Base-by-base conservation (phyloP, 208 protist species). In the Crithidia acanthocephali region DNA sequence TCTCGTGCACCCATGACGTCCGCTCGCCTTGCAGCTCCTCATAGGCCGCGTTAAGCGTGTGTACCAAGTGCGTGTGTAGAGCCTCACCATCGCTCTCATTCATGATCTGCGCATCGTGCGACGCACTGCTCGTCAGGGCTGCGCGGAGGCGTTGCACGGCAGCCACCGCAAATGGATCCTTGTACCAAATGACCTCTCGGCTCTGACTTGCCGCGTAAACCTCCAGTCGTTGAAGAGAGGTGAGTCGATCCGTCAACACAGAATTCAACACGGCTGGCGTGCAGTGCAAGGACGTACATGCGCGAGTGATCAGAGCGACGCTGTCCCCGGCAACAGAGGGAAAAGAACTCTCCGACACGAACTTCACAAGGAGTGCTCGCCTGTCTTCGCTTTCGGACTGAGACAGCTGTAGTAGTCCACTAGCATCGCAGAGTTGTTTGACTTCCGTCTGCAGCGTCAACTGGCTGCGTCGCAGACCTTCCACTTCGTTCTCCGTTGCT, bases 111-210 rank as follows among this genome's bases (percentile, higher is more conserved):
- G 57, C 28, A 16, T 20, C 1, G 6, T 30, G 7, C 4, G 9
- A 15, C 3, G 9, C 28, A 16, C n/a, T 5, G 27, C 11, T 1
- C 16, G 37, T 13, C 18, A 64, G 9, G 2, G 42, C 13, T 16
- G 23, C 9, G 15, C 27, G n/a, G 8, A 64, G 44, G 25, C 23
- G 1, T 9, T 20, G n/a, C 18, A 37, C 23, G 0, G 59, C 59
- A 28, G 42, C 22, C 1, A 64, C 44, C 4, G 59, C 44, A 1
- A 51, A 9, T 5, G 59, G 15, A 18, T 64, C 59, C 27, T 52
- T 50, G 59, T 53, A 22, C 59, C 59, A 64, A 11, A 64, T 23
- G 4, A 52, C 44, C 11, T 52, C 44, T 6, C 10, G 22, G 42
- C 23, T 18, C 6, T 52, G 59, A 6, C 3, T 25, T 28, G 9